Evolutionary conservation across 2,329 filamentous ascomycete species (phyloP), one percentile per base, ranked within the genome.

Genomic region (Penicillium oxalicum): DNA sequence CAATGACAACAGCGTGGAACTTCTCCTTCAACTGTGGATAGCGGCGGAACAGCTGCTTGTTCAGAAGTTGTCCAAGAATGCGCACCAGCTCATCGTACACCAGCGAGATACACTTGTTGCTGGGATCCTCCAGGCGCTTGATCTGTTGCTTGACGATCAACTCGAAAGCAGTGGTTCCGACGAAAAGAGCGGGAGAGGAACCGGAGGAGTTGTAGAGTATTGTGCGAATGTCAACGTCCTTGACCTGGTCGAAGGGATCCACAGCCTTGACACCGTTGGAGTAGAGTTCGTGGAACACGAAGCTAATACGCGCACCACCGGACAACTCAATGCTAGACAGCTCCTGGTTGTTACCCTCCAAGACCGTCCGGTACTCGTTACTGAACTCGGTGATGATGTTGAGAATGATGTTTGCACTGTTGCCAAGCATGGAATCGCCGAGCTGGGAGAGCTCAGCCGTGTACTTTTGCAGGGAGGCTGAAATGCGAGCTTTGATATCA

Each of bases 341-440:
- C 70, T 98, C 93, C 55, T 89, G 89, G 73, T 94, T 97, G 74
- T 95, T 95, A 61, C 93, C 93, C 60, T 98, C 94, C 51, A 98
- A 74, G 24, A 98, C 89, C 24, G 91, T 95, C 61, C 91, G 83
- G 81, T 95, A 98, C 69, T 98, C 93, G 65, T 95, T 95, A 60
- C 88, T 91, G 69, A 98, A 98, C 72, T 98, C 93, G 36, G 91
- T 97, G 65, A 98, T 98, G 74, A 98, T 95, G 73, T 96, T 96
- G 55, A 98, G 82, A 48, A 98, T 85, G 56, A 98, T 95, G 69
- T 97, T 98, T 50, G 88, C 86, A 68, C 86, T 93, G 77, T 97
- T 96, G 37, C 93, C 93, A 26, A 98, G 84, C 77, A 97, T 87
- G 9, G 91, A 96, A 55, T 95, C 91, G 24, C 94, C 93, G 9